These are phyloP conservation scores for Aureobasidium sp. DNA, from an alignment of 2,329 filamentous ascomycete species.

Conservation along the genomic window DNA sequence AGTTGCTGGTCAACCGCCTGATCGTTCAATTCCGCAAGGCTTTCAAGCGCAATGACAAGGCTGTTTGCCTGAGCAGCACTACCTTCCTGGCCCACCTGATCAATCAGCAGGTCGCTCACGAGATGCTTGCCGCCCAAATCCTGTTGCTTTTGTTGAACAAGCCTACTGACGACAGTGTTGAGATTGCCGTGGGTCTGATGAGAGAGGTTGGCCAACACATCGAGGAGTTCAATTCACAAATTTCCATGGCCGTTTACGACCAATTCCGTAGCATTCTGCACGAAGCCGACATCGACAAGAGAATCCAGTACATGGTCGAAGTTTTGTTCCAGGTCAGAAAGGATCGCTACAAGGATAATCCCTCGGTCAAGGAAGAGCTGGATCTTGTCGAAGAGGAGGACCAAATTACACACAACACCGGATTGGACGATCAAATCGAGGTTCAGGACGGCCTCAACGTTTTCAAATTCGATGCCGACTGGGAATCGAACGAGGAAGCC, in stretches of 20 bases:
- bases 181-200: conserved; percentile 95
- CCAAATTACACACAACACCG: conserved; percentile 91
- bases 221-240: conserved; percentile 93
- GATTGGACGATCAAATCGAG: conserved; percentile 85
- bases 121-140: conserved; percentile 94
- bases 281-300: conserved; percentile 97
- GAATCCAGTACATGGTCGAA: conserved; percentile 99
- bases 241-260: conserved; percentile 92
- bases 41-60: conserved; percentile 97
- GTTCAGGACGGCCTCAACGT: conserved; percentile 92
- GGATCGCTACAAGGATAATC: conserved; percentile 97
- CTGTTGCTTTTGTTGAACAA: conserved; percentile 92
- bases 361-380: conserved; percentile 88
- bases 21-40: conserved; percentile 96
- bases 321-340: conserved; percentile 97
- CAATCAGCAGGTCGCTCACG: conserved; percentile 96
- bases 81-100: conserved; percentile 96
- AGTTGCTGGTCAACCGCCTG: conserved; percentile 86
- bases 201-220: conserved; percentile 94
- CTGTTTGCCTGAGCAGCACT: conserved; percentile 91
- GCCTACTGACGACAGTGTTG: conserved; percentile 96
- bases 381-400: conserved; percentile 98
- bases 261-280: conserved; percentile 96
- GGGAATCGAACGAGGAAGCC: conserved; percentile 89
- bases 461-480: conserved; percentile 94